Evolutionary conservation across 2,329 filamentous ascomycete species (phyloP).

Genomic region (Mycosphaerella sp.): DNA sequence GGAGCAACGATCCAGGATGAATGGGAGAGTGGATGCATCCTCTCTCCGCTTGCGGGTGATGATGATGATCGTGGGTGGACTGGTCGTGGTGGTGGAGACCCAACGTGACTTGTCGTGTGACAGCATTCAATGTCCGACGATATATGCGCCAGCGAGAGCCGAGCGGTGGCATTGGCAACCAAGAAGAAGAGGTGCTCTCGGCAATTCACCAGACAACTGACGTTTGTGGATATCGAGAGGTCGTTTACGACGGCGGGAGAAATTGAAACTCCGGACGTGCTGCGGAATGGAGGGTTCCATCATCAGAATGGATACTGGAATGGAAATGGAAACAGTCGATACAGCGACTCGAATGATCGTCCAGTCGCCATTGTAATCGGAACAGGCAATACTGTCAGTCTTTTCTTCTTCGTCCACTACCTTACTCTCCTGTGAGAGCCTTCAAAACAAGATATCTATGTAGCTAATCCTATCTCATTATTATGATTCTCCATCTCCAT

Average conservation of each 20-base stretch:
- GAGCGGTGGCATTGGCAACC: background rate
- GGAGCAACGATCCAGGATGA: background rate
- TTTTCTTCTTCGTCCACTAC: background rate
- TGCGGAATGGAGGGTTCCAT: too few relatives aligned
- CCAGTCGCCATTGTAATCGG: conserved; percentile 40
- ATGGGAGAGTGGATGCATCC: background rate
- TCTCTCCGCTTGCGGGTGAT: background rate
- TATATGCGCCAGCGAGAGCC: background rate
- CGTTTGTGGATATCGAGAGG: background rate
- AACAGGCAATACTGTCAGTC: conserved; percentile 34
- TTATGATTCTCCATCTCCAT: too few relatives aligned
- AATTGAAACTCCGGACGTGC: background rate
- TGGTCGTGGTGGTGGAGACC: background rate
- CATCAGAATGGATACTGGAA: background rate
- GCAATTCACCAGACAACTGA: conserved; percentile 1
- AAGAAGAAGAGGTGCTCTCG: background rate
- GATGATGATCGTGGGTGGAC: too few relatives aligned
- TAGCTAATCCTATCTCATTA: too few relatives aligned
- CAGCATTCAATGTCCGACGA: background rate
- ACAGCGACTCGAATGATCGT: background rate
- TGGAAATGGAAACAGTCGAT: background rate
- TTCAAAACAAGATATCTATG: too few relatives aligned
- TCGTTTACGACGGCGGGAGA: conserved; percentile 1
- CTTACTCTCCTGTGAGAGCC: too few relatives aligned
- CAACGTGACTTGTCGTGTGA: background rate